Evolutionary conservation across 345 rosid genomes (phyloP).

Genomic region (Laguncularia racemosa): DNA sequence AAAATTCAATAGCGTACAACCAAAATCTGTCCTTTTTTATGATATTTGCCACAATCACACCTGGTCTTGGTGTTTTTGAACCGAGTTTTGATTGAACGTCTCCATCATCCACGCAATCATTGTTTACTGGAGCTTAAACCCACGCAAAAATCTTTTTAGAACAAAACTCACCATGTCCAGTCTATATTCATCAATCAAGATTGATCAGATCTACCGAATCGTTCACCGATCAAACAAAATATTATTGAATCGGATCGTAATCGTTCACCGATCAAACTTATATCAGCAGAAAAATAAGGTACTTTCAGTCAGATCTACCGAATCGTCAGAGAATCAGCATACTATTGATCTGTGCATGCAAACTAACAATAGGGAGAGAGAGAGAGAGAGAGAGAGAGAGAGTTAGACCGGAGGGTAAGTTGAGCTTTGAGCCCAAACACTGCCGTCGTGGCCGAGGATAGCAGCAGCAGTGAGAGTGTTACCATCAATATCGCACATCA

Average conservation of each 20-base stretch:
- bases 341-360: background rate
- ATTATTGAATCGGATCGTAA: background rate
- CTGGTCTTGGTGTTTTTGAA: no score
- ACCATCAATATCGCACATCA: conserved; percentile 4
- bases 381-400: background rate
- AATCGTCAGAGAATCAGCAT: no score
- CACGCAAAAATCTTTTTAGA: no score
- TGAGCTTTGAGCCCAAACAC: conserved; percentile 5
- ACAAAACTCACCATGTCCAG: no score
- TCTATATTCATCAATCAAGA: no score
- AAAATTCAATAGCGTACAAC: no score
- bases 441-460: conserved; percentile 5
- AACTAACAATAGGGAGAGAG: background rate
- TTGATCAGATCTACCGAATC: no score
- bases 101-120: no score
- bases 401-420: background rate
- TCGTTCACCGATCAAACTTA: background rate
- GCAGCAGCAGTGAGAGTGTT: conserved; percentile 3
- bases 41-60: no score
- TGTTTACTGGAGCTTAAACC: no score
- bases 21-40: no score
- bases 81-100: no score
- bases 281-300: background rate
- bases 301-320: background rate
- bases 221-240: background rate